These are phyloP conservation scores for Sparassis latifolia DNA, from an alignment of 1,284 basidiomycete genomes.

Conservation along the genomic window DNA sequence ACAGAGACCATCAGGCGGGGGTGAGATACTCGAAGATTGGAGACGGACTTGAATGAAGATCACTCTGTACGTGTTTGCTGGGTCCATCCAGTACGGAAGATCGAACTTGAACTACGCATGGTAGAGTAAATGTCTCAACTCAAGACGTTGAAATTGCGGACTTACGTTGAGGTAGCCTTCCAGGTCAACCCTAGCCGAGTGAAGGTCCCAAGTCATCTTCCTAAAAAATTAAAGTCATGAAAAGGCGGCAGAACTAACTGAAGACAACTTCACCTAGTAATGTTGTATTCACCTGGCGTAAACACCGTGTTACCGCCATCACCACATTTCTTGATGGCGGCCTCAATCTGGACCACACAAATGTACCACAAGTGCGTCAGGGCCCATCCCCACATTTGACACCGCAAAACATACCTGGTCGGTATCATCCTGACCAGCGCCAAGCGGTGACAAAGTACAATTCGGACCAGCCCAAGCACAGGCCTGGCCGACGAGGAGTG, in stretches of 20 bases:
- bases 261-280: slow-evolving; percentile 34
- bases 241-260: too few species aligned
- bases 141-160: neutral
- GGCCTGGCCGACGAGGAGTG: neutral
- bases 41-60: slow-evolving; percentile 52
- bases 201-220: slow-evolving; percentile 57
- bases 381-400: neutral
- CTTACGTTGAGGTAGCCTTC: slow-evolving; percentile 49
- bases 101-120: slow-evolving; percentile 47
- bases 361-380: neutral
- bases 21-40: slow-evolving; percentile 1
- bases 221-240: slow-evolving; percentile 20
- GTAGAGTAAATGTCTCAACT: too few species aligned
- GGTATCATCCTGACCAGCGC: slow-evolving; percentile 36
- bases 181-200: slow-evolving; percentile 44
- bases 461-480: neutral
- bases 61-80: slow-evolving; percentile 50
- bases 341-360: slow-evolving; percentile 31
- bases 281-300: slow-evolving; percentile 40
- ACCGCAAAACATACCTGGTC: slow-evolving; percentile 24
- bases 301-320: slow-evolving; percentile 43
- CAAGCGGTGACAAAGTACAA: slow-evolving; percentile 33
- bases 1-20: neutral
- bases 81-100: slow-evolving; percentile 55
- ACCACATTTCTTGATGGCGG: slow-evolving; percentile 48